phyloP scores from a whole-genome alignment of 2,329 filamentous ascomycete species.

The Fusarium proliferatum region DNA sequence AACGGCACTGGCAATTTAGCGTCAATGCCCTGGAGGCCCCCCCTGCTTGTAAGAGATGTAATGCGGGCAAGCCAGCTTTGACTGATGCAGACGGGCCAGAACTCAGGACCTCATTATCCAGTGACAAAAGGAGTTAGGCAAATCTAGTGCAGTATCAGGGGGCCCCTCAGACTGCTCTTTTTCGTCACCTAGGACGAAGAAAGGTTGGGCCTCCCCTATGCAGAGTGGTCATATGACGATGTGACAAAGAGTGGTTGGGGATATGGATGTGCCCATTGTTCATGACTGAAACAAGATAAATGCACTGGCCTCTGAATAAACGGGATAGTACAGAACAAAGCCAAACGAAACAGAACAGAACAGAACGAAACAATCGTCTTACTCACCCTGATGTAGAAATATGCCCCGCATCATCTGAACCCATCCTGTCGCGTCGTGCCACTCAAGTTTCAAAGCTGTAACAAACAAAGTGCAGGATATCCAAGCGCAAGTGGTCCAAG shows the following conservation, averaged over 20 bases:
- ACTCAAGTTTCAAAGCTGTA: constrained; percentile 37
- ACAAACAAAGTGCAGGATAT: constrained; percentile 4
- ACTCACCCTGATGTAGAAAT: constrained; percentile 34
- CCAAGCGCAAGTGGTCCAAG: background rate
- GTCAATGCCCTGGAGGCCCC: constrained; percentile 21
- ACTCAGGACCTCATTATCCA: background rate
- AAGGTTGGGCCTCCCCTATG: background rate
- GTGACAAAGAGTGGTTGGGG: background rate
- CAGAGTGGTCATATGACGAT: constrained; percentile 30
- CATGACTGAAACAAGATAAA: background rate
- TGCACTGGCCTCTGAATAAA: constrained; percentile 11
- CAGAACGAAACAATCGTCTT: constrained; percentile 20
- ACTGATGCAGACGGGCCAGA: background rate
- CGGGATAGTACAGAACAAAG: background rate
- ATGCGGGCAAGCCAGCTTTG: background rate
- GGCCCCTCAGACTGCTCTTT: background rate
- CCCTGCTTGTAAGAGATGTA: constrained; percentile 20
- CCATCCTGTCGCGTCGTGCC: constrained; percentile 43
- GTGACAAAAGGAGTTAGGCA: background rate
- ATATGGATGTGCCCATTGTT: background rate
- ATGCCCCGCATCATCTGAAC: constrained; percentile 37
- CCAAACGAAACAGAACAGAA: constrained; percentile 16
- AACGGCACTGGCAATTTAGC: constrained; percentile 24
- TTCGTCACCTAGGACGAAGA: background rate
- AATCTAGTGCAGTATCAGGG: background rate